phyloP scores from a whole-genome alignment of 257 asterid genomes.

The Knoxia roxburghii region DNA sequence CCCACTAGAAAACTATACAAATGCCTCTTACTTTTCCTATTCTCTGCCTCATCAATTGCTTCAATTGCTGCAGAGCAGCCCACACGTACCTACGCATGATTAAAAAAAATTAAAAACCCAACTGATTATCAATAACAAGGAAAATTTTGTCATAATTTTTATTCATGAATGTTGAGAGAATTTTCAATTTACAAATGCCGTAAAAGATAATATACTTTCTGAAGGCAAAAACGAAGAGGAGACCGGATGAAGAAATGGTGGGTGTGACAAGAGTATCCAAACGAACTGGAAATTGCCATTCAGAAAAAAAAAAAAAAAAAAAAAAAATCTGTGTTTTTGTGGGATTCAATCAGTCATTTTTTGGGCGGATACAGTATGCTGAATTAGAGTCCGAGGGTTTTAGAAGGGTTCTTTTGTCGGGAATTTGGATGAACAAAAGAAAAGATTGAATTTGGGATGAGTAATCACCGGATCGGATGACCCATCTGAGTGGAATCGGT shows the following conservation, averaged over 20 bases:
- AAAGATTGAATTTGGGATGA: no score
- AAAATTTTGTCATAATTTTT: not conserved
- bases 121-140: not conserved
- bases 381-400: not conserved
- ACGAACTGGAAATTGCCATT: constrained; percentile 60
- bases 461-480: no score
- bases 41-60: constrained; percentile 52
- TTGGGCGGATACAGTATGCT: not conserved
- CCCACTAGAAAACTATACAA: not conserved
- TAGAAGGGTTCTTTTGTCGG: not conserved
- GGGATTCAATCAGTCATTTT: constrained; percentile 7
- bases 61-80: constrained; percentile 48
- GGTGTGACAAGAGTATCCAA: constrained; percentile 51
- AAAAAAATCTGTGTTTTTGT: not conserved
- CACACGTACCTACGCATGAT: constrained; percentile 31
- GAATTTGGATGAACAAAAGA: not conserved
- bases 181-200: not conserved
- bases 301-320: no score
- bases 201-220: constrained; percentile 4
- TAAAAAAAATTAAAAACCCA: not conserved
- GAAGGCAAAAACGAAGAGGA: constrained; percentile 34
- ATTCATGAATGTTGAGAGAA: not conserved
- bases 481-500: no score
- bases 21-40: constrained; percentile 32
- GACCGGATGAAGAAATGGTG: constrained; percentile 28